Evolutionary conservation across 176 grass and related monocot genomes (phyloP).

Genomic region (Carex myosuroides): DNA sequence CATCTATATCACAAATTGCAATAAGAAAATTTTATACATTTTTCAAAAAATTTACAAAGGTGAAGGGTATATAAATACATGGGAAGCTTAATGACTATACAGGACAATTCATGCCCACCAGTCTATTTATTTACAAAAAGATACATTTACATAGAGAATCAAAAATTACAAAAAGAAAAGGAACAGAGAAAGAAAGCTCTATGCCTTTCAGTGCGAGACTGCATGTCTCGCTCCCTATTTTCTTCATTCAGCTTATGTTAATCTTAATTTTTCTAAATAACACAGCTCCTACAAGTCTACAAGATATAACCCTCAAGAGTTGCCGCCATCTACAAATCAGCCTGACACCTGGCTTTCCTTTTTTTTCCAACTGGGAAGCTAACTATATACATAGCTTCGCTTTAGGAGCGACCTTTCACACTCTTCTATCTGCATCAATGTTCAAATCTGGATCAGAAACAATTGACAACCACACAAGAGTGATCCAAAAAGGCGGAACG

Average conservation of each 20-base stretch:
- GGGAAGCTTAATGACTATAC: background rate
- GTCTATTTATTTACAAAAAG: slow-evolving; percentile 14
- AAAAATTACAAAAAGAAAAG: slow-evolving; percentile 9
- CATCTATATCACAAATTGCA: background rate
- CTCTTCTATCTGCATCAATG: slow-evolving; percentile 10
- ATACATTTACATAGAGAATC: background rate
- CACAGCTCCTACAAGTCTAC: background rate
- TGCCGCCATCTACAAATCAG: background rate
- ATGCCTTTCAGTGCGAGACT: background rate
- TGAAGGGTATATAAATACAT: background rate
- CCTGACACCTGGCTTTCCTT: background rate
- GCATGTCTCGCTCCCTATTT: background rate
- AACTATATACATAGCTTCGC: slow-evolving; percentile 19
- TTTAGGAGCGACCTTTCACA: slow-evolving; percentile 2
- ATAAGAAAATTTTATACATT: background rate
- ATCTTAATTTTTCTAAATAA: background rate
- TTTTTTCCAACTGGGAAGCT: background rate
- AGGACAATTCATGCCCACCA: background rate
- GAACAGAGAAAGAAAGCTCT: background rate
- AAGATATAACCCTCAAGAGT: background rate
- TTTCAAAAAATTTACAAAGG: background rate
- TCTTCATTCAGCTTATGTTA: slow-evolving; percentile 4
- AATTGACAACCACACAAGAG: background rate
- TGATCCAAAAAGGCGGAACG: too few species aligned
- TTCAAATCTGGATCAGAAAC: background rate